Base-by-base conservation (phyloP, 805 yeast genomes). In the Metschnikowia baotianmanensis region DNA sequence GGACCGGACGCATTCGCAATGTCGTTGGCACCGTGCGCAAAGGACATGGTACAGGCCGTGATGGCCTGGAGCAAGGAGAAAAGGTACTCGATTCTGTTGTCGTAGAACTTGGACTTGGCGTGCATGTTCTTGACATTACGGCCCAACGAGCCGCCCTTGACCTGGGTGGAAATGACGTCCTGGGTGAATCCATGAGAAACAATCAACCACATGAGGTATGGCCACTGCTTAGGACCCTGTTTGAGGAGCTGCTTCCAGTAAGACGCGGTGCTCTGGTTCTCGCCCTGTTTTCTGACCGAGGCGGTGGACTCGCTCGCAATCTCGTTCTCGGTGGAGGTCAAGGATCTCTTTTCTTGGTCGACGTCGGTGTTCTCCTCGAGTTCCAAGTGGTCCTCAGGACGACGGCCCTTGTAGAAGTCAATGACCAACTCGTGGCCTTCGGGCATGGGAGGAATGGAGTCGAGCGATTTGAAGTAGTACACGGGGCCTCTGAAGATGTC, bases 1-100 rank as follows among this genome's bases (percentile, higher is more conserved):
- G 91, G 90, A 50, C 88, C 90, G 23, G 85, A 76, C 28, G 91
- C 89, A 53, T 83, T 83, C 35, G 88, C 74, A 47, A 84, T 82
- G 63, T 83, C 91, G 56, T 83, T 83, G 28, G 91, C 82, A 42
- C 91, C 91, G 56, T 83, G 91, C 6, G 90, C 86, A 61, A 84
- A 82, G 2, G 90, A 83, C 83, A 83, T 82, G 36, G 88, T 83
- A 51, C 80, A 75, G 12, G 91, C 90, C 30, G 90, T 83, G 47
- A 83, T 62, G 38, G 79, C 82, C 63, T 83, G 91, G 40, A 82
- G 65, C 47, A 82, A 66, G 3, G 90, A 77, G 59, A 76, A 83
- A 48, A 83, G 61, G 59, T 73, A 80, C 63, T 83, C 91, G 43
- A 80, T 67, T 60, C 80, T 79, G 74, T 78, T 80, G 58, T 82